phyloP scores from a whole-genome alignment of 768 basidiomycete species.

The Naganishia friedmannii region DNA sequence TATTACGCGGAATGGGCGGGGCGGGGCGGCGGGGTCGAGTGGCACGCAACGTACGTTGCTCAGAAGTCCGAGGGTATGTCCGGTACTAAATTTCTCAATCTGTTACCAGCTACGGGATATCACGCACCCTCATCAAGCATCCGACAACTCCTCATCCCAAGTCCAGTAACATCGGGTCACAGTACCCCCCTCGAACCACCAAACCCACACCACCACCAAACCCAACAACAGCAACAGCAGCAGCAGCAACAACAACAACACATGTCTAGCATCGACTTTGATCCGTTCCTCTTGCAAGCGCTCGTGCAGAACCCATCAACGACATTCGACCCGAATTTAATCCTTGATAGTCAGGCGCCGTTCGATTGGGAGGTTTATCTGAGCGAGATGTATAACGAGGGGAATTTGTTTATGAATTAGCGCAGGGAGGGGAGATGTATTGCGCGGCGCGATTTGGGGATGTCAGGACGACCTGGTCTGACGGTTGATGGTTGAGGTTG shows the following conservation, averaged over 20 bases:
- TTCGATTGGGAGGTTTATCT: conserved; percentile 28
- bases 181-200: neutral
- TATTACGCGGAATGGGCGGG: neutral
- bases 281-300: conserved; percentile 28
- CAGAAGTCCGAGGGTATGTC: neutral
- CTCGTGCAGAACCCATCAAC: conserved; percentile 24
- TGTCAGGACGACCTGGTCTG: no score
- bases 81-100: neutral
- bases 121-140: neutral
- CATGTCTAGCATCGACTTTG: conserved; percentile 26
- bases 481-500: neutral
- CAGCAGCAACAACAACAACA: neutral
- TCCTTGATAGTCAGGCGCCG: conserved; percentile 17
- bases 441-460: no score
- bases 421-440: neutral
- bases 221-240: conserved; percentile 15
- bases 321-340: conserved; percentile 18
- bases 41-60: neutral
- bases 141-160: neutral
- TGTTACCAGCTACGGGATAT: neutral
- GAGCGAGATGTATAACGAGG: conserved; percentile 29
- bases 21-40: neutral
- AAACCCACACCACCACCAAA: neutral
- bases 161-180: conserved; percentile 17
- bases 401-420: conserved; percentile 22